Conservation (phyloP, 192 early-diverging fungal genomes). For the Phlyctochytrium arcticum region DNA sequence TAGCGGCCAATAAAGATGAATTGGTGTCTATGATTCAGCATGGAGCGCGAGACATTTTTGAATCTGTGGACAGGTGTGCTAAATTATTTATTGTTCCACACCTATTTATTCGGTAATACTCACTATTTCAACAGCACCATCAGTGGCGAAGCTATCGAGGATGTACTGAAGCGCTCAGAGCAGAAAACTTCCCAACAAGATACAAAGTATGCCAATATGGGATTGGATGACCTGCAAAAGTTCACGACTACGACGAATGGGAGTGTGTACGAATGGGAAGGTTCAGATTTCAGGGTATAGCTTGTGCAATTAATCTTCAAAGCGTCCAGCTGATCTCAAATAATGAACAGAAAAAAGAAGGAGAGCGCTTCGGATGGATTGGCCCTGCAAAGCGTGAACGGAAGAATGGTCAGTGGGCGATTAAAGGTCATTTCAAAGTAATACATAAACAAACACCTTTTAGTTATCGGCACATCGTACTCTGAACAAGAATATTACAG, state of each 20-base stretch:
- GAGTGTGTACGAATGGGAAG: conserved; percentile 91
- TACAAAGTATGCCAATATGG: conserved; percentile 82
- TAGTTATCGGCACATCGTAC: conserved; percentile 4
- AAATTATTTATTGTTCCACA: background rate
- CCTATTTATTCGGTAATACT: background rate
- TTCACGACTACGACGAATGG: conserved; percentile 68
- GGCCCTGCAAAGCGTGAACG: conserved; percentile 92
- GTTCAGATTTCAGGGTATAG: conserved; percentile 79
- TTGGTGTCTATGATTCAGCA: conserved; percentile 96
- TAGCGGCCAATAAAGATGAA: conserved; percentile 71
- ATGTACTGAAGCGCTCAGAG: conserved; percentile 74
- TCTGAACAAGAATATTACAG: conserved; percentile 22
- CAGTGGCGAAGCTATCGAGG: conserved; percentile 81
- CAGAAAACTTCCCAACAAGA: conserved; percentile 86
- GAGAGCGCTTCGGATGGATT: conserved; percentile 76
- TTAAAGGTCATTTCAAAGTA: background rate
- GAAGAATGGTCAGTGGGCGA: conserved; percentile 46
- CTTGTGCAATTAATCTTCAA: background rate
- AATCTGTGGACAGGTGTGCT: conserved; percentile 45
- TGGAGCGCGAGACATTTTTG: conserved; percentile 85
- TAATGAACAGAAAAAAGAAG: conserved; percentile 41
- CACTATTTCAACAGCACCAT: conserved; percentile 44
- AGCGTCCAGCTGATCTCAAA: conserved; percentile 7
- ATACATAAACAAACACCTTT: background rate
- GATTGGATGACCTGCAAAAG: conserved; percentile 89